Percentiles rank a stretch among this genome's conserved stretches.
phyloP scores from a whole-genome alignment of 441 rosid species.

The Erodium texanum region DNA sequence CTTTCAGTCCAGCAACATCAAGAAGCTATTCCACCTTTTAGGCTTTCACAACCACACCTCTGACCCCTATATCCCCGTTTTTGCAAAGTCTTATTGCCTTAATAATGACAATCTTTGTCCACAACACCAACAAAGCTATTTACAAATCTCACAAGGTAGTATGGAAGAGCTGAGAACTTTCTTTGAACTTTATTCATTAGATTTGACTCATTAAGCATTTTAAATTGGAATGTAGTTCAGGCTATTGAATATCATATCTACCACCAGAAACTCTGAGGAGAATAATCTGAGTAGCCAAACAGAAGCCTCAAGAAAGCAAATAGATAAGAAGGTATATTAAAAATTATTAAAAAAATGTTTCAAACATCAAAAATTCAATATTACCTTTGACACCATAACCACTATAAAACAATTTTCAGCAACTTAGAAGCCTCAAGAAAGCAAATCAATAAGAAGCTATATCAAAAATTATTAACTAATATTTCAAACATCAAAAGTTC shows the following conservation, averaged over 20 bases:
- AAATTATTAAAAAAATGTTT: not conserved
- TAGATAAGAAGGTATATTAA: not conserved
- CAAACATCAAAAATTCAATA: not conserved
- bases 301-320: not conserved
- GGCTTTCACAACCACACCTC: not conserved
- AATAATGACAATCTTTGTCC: not conserved
- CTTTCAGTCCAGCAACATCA: not conserved
- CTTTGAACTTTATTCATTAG: no score
- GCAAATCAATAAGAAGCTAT: not conserved
- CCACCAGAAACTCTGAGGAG: no score
- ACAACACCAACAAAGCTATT: not conserved
- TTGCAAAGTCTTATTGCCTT: not conserved
- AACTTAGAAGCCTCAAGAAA: conserved; percentile 21
- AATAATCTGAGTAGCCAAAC: not conserved
- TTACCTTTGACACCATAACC: conserved; percentile 62
- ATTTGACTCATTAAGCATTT: not conserved
- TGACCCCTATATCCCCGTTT: not conserved
- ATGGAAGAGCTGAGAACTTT: not conserved
- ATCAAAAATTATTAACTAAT: not conserved
- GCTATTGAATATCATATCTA: no score
- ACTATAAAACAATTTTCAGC: conserved; percentile 65
- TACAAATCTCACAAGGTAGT: not conserved
- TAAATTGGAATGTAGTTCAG: not conserved
- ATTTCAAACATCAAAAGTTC: not conserved
- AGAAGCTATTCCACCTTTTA: not conserved